Conservation (phyloP, 306 rosid species). For the Citrullus amarus region DNA sequence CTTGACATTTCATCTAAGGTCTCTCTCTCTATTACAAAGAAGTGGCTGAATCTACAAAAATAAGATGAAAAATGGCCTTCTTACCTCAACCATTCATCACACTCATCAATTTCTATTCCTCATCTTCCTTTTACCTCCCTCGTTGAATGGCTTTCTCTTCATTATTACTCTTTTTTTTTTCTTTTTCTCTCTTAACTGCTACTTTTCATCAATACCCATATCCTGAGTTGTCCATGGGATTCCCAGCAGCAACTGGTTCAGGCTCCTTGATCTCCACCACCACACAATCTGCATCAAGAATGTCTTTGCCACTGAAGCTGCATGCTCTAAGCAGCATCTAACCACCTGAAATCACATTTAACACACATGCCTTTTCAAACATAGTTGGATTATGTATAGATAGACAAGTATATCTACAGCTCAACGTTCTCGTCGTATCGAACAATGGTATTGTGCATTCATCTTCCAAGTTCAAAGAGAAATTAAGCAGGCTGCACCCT, state of each 20-base stretch:
- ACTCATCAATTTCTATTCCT: background rate
- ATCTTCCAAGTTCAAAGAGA: background rate
- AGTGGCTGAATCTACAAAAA: conserved; percentile 5
- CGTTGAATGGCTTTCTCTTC: background rate
- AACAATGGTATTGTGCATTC: background rate
- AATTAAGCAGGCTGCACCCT: background rate
- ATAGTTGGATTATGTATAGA: background rate
- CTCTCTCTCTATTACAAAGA: background rate
- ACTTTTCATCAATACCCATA: background rate
- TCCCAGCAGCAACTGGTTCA: conserved; percentile 55
- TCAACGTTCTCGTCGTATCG: background rate
- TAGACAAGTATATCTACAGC: background rate
- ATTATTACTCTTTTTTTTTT: background rate
- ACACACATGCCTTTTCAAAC: background rate
- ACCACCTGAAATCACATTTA: conserved; percentile 46
- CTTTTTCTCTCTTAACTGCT: background rate
- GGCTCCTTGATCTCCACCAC: conserved; percentile 99
- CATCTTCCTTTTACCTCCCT: background rate
- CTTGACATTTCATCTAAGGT: background rate
- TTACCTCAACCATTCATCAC: background rate
- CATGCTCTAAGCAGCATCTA: conserved; percentile 98
- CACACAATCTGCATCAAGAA: conserved; percentile 96
- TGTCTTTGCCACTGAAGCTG: conserved; percentile 92
- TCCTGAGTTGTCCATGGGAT: conserved; percentile 96
- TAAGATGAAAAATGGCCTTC: background rate